A percentile compares a stretch with the other conserved stretches of the same genome.
Conservation (phyloP, 176 grass and related monocot genomes). For the Carex myosuroides region DNA sequence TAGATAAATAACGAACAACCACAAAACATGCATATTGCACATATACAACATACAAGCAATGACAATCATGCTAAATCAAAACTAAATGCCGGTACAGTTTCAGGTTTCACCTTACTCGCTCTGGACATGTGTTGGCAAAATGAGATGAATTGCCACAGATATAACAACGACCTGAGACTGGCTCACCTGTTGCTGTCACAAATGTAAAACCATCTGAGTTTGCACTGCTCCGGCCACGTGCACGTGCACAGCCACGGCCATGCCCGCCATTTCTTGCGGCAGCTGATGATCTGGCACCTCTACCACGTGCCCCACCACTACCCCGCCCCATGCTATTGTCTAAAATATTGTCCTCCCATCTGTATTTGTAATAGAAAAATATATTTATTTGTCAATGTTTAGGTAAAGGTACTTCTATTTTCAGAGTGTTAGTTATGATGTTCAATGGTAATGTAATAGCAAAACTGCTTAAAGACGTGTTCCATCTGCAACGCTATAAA, state of each 20-base stretch:
- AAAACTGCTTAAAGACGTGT: not conserved
- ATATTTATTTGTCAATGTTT: not conserved
- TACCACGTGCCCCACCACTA: conserved; percentile 33
- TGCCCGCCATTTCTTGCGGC: conserved; percentile 32
- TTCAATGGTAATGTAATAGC: not conserved
- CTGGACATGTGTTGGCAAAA: conserved; percentile 76
- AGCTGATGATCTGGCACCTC: conserved; percentile 25
- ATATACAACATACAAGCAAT: conserved; percentile 1
- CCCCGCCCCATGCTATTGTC: conserved; percentile 29
- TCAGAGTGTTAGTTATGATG: not conserved
- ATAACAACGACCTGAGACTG: conserved; percentile 53
- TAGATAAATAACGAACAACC: not conserved
- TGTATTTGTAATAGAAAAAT: conserved; percentile 21
- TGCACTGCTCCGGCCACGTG: conserved; percentile 26
- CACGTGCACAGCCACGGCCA: conserved; percentile 34
- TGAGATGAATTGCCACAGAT: conserved; percentile 76
- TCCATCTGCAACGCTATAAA: not conserved
- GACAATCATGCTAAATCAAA: not conserved
- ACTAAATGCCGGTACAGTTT: not conserved
- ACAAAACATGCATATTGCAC: not conserved
- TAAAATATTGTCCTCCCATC: conserved; percentile 69
- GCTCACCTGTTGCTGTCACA: conserved; percentile 76
- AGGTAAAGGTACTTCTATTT: not conserved
- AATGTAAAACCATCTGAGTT: conserved; percentile 39
- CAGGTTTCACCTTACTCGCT: conserved; percentile 40